Evolutionary conservation across 129 eudicot genomes (phyloP), one percentile per base, ranked within the genome.

Genomic region (Tagetes erecta): DNA sequence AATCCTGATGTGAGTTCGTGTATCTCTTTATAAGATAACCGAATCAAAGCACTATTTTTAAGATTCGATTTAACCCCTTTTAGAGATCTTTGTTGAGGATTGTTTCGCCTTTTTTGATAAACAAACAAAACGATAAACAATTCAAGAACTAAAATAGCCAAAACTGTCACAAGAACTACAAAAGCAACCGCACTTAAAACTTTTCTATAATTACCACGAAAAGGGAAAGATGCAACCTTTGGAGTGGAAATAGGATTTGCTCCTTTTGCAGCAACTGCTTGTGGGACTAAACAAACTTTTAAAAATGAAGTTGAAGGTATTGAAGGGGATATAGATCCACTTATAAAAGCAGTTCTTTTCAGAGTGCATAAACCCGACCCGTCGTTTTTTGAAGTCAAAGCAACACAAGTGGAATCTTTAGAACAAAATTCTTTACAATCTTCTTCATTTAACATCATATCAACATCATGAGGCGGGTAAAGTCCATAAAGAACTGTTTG

Each of bases 351-450:
- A 11, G 96, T 87, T 52, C 89, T 80, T 80, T 90, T 90, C 34
- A 90, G 27, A n/a, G 91, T 90, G 74, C 96, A 90, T 49, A 84
- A 67, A 64, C 96, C 96, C 34, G 96, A 87, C 9, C 96, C 96
- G 56, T 90, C 96, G 45, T 90, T 90, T 63, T 75, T 82, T 1
- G 97, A 88, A 69, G 97, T 91, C 11, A 84, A 80, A 37, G 97
- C 95, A 31, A 78, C 53, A 68, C 97, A 91, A 36, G 86, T 51
- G 50, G 97, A 77, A 68, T 91, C 97, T 10, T 88, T 91, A 12
- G 85, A 70, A 66, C 97, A 91, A 38, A 75, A 88, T 5, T 70
- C 85, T 39, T 69, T 86, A 77, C 97, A 91, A 70, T 71, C 89
- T 20, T 79, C 77, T 79, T 87, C 82, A 34, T 86, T 85, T 80